phyloP scores from a whole-genome alignment of 139 green algal genomes.

The Nannochloris sp. region DNA sequence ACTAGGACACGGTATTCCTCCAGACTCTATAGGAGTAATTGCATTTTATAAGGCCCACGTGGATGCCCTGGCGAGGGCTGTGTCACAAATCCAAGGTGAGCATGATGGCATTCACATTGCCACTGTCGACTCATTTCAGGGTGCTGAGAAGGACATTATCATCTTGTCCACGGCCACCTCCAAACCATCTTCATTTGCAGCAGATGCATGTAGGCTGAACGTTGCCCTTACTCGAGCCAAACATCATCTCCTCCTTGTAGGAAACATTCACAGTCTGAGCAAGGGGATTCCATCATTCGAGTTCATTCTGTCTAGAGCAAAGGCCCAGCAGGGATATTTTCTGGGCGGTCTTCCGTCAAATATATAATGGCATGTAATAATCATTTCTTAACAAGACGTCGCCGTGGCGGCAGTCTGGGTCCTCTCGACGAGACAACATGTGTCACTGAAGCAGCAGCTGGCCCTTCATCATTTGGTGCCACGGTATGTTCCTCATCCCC shows the following conservation, averaged over 20 bases:
- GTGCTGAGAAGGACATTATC: slow-evolving; percentile 70
- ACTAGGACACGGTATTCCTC: slow-evolving; percentile 15
- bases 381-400: neutral
- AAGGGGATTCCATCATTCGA: slow-evolving; percentile 15
- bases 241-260: slow-evolving; percentile 58
- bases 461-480: no score
- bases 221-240: slow-evolving; percentile 66
- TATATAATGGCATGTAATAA: no score
- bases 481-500: no score
- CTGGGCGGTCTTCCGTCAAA: neutral
- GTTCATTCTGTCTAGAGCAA: neutral
- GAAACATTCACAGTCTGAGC: slow-evolving; percentile 24
- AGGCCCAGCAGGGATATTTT: neutral
- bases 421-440: neutral
- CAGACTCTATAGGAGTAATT: slow-evolving; percentile 55
- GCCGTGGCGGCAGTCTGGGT: neutral
- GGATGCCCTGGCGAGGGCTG: neutral
- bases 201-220: slow-evolving; percentile 48
- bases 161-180: slow-evolving; percentile 63
- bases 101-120: slow-evolving; percentile 44
- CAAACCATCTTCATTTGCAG: slow-evolving; percentile 21
- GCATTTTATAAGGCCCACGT: slow-evolving; percentile 73
- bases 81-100: neutral
- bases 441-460: neutral
- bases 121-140: slow-evolving; percentile 84